Evolutionary conservation across 202 grass and related monocot species (phyloP).

Genomic region (Carex arenaria): DNA sequence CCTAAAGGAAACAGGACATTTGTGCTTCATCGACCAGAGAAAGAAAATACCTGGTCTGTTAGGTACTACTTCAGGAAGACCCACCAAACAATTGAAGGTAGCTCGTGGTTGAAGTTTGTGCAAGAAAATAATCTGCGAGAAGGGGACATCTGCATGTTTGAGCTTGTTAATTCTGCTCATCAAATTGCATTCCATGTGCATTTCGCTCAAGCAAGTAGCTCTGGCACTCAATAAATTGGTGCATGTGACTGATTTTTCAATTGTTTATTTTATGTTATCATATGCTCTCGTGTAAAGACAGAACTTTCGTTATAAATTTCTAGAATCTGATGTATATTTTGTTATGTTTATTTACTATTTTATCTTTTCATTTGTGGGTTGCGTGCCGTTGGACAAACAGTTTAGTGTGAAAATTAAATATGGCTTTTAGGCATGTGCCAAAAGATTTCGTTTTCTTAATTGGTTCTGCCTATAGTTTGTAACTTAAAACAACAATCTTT

Average conservation of each 20-base stretch:
- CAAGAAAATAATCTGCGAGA: slow-evolving; percentile 34
- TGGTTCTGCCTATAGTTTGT: not conserved
- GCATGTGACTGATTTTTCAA: too few relatives aligned
- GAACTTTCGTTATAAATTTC: not conserved
- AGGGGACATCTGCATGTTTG: too few relatives aligned
- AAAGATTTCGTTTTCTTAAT: not conserved
- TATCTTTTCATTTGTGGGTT: not conserved
- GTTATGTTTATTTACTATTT: not conserved
- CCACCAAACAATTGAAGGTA: not conserved
- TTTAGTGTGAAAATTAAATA: not conserved
- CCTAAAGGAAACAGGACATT: not conserved
- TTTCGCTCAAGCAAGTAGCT: too few relatives aligned
- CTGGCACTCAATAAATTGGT: too few relatives aligned
- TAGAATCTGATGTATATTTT: not conserved
- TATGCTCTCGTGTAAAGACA: too few relatives aligned
- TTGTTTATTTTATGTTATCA: too few relatives aligned
- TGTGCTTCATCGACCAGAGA: slow-evolving; percentile 4
- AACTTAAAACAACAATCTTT: too few relatives aligned
- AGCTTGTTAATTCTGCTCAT: too few relatives aligned
- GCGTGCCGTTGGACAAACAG: not conserved
- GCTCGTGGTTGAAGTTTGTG: slow-evolving; percentile 33
- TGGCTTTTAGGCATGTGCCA: not conserved
- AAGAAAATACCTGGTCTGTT: slow-evolving; percentile 21
- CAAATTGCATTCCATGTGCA: too few relatives aligned
- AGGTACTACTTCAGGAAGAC: not conserved